phyloP scores from a whole-genome alignment of 1,284 basidiomycete genomes.

The Mrakiaceae sp. region DNA sequence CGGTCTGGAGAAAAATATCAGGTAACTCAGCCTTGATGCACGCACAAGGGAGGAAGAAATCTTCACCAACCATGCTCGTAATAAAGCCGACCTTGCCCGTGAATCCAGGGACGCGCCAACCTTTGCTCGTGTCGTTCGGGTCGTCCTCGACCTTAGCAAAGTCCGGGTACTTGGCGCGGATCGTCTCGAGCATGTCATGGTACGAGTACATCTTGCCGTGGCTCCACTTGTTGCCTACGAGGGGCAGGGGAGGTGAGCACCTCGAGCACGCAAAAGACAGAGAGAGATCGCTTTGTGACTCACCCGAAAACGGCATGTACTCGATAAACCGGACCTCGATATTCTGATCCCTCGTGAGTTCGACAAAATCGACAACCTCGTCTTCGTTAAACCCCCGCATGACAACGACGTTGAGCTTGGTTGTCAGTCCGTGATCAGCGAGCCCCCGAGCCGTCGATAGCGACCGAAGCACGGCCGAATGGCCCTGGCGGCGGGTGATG shows the following conservation, averaged over 20 bases:
- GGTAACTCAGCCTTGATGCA: background rate
- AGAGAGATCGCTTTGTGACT: conserved; percentile 16
- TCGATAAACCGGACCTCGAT: conserved; percentile 77
- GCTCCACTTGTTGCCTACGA: conserved; percentile 73
- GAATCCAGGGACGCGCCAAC: conserved; percentile 62
- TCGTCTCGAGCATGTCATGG: conserved; percentile 45
- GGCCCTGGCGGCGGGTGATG: conserved; percentile 63
- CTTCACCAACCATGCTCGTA: conserved; percentile 52
- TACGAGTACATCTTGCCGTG: conserved; percentile 69
- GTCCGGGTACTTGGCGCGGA: conserved; percentile 42
- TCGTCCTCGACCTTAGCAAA: conserved; percentile 49
- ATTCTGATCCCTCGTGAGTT: conserved; percentile 50
- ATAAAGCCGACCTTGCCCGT: conserved; percentile 73
- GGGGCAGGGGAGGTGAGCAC: conserved; percentile 7
- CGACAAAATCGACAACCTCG: conserved; percentile 66
- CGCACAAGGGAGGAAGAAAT: background rate
- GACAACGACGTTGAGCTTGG: conserved; percentile 76
- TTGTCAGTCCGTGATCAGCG: conserved; percentile 27
- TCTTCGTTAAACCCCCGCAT: conserved; percentile 66
- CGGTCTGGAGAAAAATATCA: conserved; percentile 39
- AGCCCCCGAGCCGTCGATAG: conserved; percentile 50
- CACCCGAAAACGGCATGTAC: conserved; percentile 85
- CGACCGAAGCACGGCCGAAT: conserved; percentile 58
- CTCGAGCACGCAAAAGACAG: background rate
- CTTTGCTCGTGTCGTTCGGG: conserved; percentile 67